A percentile compares a stretch with the other conserved stretches of the same genome.
These are phyloP conservation scores for Auxenochlorella pyrenoidosa DNA, from an alignment of 139 green algal genomes.

Conservation along the genomic window DNA sequence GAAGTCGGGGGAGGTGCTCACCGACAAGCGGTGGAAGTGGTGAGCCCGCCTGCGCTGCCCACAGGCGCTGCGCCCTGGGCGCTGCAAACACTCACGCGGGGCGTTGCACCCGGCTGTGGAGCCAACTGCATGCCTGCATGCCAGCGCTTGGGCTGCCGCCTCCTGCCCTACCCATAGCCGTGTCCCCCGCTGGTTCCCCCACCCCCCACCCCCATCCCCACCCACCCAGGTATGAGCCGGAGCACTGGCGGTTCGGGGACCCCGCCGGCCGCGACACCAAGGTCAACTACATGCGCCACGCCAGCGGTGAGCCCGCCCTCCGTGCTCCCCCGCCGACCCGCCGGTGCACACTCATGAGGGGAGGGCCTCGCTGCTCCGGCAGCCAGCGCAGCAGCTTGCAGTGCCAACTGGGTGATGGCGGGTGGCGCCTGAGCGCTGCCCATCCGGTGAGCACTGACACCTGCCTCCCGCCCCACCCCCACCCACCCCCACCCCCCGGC, in stretches of 20 bases:
- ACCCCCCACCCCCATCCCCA: background rate
- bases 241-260: conserved; percentile 72
- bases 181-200: background rate
- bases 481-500: background rate
- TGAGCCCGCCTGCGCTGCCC: background rate
- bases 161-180: background rate
- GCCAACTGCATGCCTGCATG: too few relatives aligned
- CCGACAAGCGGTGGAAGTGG: conserved; percentile 63
- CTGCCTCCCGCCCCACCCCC: background rate
- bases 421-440: too few relatives aligned
- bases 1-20: conserved; percentile 73
- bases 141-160: background rate
- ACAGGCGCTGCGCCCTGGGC: too few relatives aligned
- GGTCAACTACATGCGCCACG: conserved; percentile 67
- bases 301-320: conserved; percentile 38
- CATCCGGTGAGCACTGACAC: too few relatives aligned
- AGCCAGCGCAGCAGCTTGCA: too few relatives aligned
- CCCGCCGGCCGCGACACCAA: conserved; percentile 40
- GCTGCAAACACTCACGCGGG: too few relatives aligned
- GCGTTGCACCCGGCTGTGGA: too few relatives aligned
- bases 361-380: too few relatives aligned
- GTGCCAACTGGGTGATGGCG: too few relatives aligned
- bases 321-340: too few relatives aligned
- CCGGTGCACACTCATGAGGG: too few relatives aligned
- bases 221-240: conserved; percentile 52